Evolutionary conservation across 176 grass and related monocot genomes (phyloP).

Genomic region (Aegilops sharonensis): DNA sequence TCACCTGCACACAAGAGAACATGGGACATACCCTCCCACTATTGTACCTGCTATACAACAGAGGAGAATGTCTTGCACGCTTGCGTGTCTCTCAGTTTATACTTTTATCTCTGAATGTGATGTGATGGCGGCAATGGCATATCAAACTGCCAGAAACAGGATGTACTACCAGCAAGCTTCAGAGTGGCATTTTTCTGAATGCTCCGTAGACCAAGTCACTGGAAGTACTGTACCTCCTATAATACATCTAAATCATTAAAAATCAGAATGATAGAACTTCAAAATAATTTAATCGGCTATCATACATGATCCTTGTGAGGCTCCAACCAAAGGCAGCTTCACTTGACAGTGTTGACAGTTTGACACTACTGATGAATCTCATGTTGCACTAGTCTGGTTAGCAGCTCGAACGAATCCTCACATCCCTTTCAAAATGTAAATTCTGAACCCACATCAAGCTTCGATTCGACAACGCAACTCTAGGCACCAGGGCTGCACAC

Average conservation of each 20-base stretch:
- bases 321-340: background rate
- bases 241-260: background rate
- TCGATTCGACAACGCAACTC: constrained; percentile 13
- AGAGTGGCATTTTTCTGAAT: no score
- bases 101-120: no score
- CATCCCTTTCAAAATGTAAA: background rate
- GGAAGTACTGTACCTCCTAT: background rate
- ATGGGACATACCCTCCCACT: background rate
- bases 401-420: background rate
- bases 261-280: background rate
- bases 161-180: no score
- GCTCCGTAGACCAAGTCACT: no score
- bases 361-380: background rate
- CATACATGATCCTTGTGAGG: background rate
- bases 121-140: no score
- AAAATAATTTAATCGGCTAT: background rate
- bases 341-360: background rate
- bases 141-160: no score
- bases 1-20: background rate
- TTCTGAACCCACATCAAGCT: background rate
- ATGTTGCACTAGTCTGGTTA: background rate
- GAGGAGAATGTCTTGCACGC: no score
- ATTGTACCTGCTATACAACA: no score
- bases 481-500: background rate
- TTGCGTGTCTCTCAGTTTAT: no score